Evolutionary conservation across 495 filamentous ascomycete species (phyloP), one percentile per base, ranked within the genome.

Genomic region (Astrocystis sublimbata): DNA sequence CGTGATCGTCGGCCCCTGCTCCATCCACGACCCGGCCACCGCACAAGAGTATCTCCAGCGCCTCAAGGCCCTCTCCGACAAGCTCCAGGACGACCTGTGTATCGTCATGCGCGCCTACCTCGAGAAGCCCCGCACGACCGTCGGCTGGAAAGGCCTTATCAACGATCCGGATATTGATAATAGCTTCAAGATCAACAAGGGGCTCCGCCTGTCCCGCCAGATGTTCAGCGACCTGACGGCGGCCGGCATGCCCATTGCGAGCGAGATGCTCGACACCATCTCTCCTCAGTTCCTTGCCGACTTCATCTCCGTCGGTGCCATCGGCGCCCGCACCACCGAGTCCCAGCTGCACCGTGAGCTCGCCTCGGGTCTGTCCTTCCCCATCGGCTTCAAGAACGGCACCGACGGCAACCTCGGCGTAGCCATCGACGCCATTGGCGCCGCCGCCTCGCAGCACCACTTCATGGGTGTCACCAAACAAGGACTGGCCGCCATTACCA

Each of bases 381-480:
- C 94, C 5, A 92, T 98, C 52, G 94, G 94, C 13, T 98, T 96
- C 88, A 98, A 98, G 86, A 98, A 98, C 73, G 96, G 94, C 47
- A 98, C 94, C 31, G 94, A 98, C 70, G 94, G 94, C n/a, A 90
- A 88, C 68, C 77, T 98, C 52, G 86, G 84, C 23, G 93, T 98
- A n/a, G 92, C 93, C 41, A 93, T 98, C 64, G 94, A 98, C 71
- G 94, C 94, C 46, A 96, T 97, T 63, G 93, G 96, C 58, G 88
- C 92, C 7, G 94, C 94, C 2, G 88, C 91, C 31, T 86, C 92
- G 62, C 90, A 89, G 67, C 94, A 98, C 78, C 92, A 96, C 76
- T 98, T 98, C 83, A 92, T 98, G 83, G 93, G 93, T 75, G 96
- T 98, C 42, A 98, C 96, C n/a, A 98, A 98, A 82, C 92, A 96